These are phyloP conservation scores for Neofusicoccum umdonicola DNA, from an alignment of 2,329 filamentous ascomycete species.

Conservation along the genomic window DNA sequence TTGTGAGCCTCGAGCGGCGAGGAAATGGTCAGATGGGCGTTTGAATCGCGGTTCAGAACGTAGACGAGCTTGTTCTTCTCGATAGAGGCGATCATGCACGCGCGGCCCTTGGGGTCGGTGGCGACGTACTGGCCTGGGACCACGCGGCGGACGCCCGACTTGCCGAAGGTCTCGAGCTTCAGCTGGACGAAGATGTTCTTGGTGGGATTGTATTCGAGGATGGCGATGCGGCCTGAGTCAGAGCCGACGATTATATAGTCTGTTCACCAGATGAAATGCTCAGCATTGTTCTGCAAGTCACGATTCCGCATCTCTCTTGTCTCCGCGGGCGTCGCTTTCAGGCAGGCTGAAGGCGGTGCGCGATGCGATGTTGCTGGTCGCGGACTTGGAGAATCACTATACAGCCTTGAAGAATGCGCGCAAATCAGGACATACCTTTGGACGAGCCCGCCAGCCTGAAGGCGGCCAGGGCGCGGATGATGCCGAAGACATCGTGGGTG, in stretches of 20 bases:
- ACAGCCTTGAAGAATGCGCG: slow-evolving; percentile 32
- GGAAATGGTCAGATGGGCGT: slow-evolving; percentile 93
- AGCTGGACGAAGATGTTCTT: slow-evolving; percentile 85
- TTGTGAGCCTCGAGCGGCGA: slow-evolving; percentile 96
- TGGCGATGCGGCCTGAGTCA: slow-evolving; percentile 91
- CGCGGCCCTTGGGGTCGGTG: slow-evolving; percentile 91
- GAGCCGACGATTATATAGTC: slow-evolving; percentile 95
- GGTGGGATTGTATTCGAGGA: slow-evolving; percentile 84
- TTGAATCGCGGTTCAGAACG: slow-evolving; percentile 90
- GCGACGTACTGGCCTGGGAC: slow-evolving; percentile 95
- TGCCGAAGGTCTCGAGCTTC: slow-evolving; percentile 96
- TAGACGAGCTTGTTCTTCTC: slow-evolving; percentile 99
- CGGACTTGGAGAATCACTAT: slow-evolving; percentile 48
- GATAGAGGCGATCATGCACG: slow-evolving; percentile 86
- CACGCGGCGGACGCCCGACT: slow-evolving; percentile 90
- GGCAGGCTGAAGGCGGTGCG: slow-evolving; percentile 9
- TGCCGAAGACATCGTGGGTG: slow-evolving; percentile 93
- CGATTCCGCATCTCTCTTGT: not conserved
- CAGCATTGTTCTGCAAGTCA: slow-evolving; percentile 28
- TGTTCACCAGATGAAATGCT: slow-evolving; percentile 42
- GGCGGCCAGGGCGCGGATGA: slow-evolving; percentile 82
- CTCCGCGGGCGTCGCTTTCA: slow-evolving; percentile 14
- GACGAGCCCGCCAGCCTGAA: slow-evolving; percentile 91
- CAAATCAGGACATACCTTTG: slow-evolving; percentile 72
- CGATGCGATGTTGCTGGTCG: slow-evolving; percentile 30